Base-by-base conservation (phyloP, 129 eudicot genomes). In the Artemisia annua region DNA sequence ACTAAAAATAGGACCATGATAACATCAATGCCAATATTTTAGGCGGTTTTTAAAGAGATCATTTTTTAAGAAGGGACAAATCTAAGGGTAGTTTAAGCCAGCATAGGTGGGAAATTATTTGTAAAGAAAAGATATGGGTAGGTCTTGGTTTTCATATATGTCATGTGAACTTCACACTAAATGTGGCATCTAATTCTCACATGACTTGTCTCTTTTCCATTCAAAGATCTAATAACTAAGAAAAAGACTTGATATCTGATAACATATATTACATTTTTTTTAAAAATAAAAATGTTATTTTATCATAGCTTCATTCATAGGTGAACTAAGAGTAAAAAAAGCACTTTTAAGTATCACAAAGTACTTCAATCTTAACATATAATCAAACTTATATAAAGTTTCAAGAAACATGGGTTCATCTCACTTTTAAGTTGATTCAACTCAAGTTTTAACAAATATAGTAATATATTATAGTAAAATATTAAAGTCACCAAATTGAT, bases 101-200 rank as follows among this genome's bases (percentile, higher is more conserved):
- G 13, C 30, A 13, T 60, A 30, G 22, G 52, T 6, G 71, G 30
- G 71, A 48, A 19, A 7, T 51, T 65, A 17, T 17, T 26, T 57
- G 52, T 66, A 56, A 67, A 57, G 58, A 66, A n/a, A n/a, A n/a
- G 11, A 59, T 60, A 22, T 67, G 56, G 57, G 18, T 24, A 60
- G 70, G 51, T 69, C 24, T 62, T 70, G 32, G 8, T 67, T 57
- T 69, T 68, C 80, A 75, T 46, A 56, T 66, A 44, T 8, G 63
- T 76, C 80, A 69, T 77, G 81, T 77, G 81, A 77, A 70, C 32
- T 69, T 69, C 48, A 77, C 70, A 77, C 70, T 77, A 69, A 77
- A 61, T 69, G 55, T 61, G 39, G 26, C 71, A 77, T 49, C 75
- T 70, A 77, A 32, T 35, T 60, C 67, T 69, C 81, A 77, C 70